These are phyloP conservation scores for Chrysochromulina parva DNA, from an alignment of 78 protist species.

Conservation along the genomic window DNA sequence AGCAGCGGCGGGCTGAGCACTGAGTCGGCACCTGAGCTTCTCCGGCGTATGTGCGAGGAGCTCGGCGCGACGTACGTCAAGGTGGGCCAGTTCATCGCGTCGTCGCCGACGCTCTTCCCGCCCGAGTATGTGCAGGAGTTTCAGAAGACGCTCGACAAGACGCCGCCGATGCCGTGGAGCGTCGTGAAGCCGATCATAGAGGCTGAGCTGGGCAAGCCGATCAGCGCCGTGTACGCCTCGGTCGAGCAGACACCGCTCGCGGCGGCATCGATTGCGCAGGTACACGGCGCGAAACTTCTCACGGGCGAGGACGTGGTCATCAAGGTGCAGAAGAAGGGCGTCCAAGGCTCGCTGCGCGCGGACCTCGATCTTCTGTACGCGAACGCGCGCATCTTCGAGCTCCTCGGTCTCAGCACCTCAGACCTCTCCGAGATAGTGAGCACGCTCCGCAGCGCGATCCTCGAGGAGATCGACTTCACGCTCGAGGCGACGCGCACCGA, in stretches of 20 bases:
- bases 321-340: slow-evolving; percentile 37
- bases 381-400: not conserved
- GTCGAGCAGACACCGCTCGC: slow-evolving; percentile 26
- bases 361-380: slow-evolving; percentile 25
- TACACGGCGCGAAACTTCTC: slow-evolving; percentile 19
- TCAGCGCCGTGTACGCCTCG: not conserved
- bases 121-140: slow-evolving; percentile 32
- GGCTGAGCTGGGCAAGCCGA: not conserved
- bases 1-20: too few species aligned
- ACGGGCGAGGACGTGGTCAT: slow-evolving; percentile 35
- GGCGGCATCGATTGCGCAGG: slow-evolving; percentile 28
- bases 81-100: slow-evolving; percentile 30
- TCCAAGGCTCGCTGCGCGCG: not conserved
- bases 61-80: slow-evolving; percentile 39
- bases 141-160: slow-evolving; percentile 27
- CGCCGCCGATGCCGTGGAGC: slow-evolving; percentile 25
- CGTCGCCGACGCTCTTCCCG: slow-evolving; percentile 41
- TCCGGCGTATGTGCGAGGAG: not conserved
- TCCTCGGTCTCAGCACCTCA: not conserved
- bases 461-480: not conserved
- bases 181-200: not conserved
- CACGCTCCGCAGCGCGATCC: not conserved
- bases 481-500: not conserved
- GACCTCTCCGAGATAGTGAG: not conserved
- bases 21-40: not conserved